Percentiles rank a stretch among this genome's conserved stretches.
Evolutionary conservation across 169 alveolate genomes (phyloP).

Genomic region (Plasmodium coatneyi): DNA sequence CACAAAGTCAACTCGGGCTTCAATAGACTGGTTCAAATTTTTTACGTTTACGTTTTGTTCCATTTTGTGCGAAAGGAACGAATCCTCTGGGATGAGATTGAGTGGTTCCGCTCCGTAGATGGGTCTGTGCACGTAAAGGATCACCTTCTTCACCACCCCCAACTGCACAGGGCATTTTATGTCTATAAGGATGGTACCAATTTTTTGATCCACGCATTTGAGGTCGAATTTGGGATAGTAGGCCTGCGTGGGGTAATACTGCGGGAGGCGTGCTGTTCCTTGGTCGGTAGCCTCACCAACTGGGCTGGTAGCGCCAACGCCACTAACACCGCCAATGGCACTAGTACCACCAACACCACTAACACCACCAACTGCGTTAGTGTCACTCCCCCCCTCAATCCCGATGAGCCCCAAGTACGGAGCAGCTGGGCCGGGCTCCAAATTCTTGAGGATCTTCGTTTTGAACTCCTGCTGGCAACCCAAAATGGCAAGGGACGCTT

Average conservation of each 20-base stretch:
- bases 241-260: constrained; percentile 68
- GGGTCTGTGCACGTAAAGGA: constrained; percentile 80
- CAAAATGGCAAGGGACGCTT: constrained; percentile 84
- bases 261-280: neutral
- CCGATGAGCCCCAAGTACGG: constrained; percentile 63
- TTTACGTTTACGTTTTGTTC: constrained; percentile 74
- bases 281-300: neutral
- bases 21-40: constrained; percentile 76
- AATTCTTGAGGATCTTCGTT: constrained; percentile 44
- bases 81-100: constrained; percentile 73
- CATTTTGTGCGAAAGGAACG: constrained; percentile 52
- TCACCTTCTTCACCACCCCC: constrained; percentile 75
- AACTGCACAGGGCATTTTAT: constrained; percentile 77
- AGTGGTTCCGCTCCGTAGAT: constrained; percentile 82
- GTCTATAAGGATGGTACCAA: constrained; percentile 76
- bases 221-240: constrained; percentile 75
- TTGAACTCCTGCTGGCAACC: constrained; percentile 75
- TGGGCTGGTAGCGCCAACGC: neutral
- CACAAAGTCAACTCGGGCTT: constrained; percentile 77
- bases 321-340: too few species aligned
- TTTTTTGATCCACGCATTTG: constrained; percentile 80
- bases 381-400: neutral
- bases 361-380: neutral
- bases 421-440: constrained; percentile 65
- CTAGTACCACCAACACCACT: neutral